phyloP scores from a whole-genome alignment of 169 alveolate species.

The Cystoisospora suis region DNA sequence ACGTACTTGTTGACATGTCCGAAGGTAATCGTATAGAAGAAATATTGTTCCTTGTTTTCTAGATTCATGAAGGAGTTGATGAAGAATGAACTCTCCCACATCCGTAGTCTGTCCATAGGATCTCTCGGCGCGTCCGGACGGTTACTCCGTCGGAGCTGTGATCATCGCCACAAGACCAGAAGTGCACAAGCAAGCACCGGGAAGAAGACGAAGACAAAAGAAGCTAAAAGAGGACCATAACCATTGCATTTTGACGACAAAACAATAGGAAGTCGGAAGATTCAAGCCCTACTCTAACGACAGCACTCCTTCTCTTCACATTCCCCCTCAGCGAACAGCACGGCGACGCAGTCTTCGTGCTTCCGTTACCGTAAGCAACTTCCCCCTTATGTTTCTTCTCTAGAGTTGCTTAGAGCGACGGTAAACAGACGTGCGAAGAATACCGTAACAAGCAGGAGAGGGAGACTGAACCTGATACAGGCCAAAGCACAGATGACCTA shows the following conservation, averaged over 20 bases:
- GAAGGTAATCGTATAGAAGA: conserved; percentile 52
- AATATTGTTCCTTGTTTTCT: conserved; percentile 57
- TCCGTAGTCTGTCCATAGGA: conserved; percentile 59
- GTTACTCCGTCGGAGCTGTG: conserved; percentile 51
- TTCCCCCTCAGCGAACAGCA: no score
- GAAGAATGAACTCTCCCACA: conserved; percentile 64
- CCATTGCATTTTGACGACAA: no score
- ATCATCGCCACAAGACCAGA: neutral
- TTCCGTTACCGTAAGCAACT: no score
- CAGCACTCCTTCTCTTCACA: neutral
- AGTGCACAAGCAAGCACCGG: neutral
- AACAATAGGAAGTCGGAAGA: no score
- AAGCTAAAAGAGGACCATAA: neutral
- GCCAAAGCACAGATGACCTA: no score
- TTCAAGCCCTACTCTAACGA: neutral
- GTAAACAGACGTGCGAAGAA: no score
- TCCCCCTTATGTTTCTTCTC: no score
- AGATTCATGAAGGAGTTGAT: conserved; percentile 61
- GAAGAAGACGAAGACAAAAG: neutral
- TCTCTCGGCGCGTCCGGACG: conserved; percentile 39
- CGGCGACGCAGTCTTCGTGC: no score
- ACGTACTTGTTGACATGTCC: conserved; percentile 55
- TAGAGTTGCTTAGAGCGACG: no score
- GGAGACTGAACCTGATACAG: no score
- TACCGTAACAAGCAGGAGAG: no score